phyloP scores from a whole-genome alignment of 2,329 filamentous ascomycete genomes.

The Grosmannia clavigera region DNA sequence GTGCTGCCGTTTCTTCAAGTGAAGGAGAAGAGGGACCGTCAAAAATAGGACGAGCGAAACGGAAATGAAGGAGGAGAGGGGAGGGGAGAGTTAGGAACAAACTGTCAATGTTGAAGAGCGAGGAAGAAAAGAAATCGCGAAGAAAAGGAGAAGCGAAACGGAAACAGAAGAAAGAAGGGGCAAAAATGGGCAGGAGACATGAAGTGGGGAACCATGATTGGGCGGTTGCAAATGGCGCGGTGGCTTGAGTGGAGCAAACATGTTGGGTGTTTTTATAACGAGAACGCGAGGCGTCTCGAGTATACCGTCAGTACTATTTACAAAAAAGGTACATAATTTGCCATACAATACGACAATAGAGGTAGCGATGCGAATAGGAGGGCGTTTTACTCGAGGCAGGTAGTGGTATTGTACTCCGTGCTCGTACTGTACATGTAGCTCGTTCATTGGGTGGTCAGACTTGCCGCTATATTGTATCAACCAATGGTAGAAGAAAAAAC shows the following conservation, averaged over 20 bases:
- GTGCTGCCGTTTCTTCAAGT: slow-evolving; percentile 1
- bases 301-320: not conserved
- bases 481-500: not conserved
- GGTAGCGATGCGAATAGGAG: too few relatives aligned
- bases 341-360: too few relatives aligned
- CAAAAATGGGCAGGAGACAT: not conserved
- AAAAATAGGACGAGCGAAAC: slow-evolving; percentile 16
- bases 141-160: slow-evolving; percentile 1
- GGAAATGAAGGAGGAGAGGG: slow-evolving; percentile 6
- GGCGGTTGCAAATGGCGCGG: not conserved
- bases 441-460: not conserved
- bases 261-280: slow-evolving; percentile 1
- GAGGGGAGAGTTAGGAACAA: slow-evolving; percentile 1
- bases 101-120: not conserved
- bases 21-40: slow-evolving; percentile 2
- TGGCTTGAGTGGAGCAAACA: not conserved
- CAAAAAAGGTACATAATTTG: not conserved
- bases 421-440: not conserved
- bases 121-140: not conserved
- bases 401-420: not conserved
- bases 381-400: not conserved
- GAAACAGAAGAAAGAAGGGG: slow-evolving; percentile 4
- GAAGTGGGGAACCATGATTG: not conserved
- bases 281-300: not conserved
- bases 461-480: too few relatives aligned